phyloP scores from a whole-genome alignment of 352 stramenopile genomes.

The Discostella stelligera region DNA sequence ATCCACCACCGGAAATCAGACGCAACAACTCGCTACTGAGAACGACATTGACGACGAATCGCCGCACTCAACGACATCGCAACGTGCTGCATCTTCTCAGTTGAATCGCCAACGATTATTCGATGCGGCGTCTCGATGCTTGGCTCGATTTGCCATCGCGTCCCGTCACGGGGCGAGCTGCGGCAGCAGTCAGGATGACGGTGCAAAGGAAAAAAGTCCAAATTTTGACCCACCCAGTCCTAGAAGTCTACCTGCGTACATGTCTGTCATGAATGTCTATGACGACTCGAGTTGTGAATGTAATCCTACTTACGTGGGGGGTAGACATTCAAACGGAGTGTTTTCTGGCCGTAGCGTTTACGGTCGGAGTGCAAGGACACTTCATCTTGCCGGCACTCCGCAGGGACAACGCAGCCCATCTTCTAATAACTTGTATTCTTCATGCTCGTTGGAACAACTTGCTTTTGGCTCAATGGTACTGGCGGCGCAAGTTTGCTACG shows the following conservation, averaged over 20 bases:
- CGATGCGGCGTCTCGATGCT: conserved; percentile 42
- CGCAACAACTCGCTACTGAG: neutral
- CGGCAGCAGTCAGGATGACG: conserved; percentile 9
- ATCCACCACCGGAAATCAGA: neutral
- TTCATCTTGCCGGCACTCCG: conserved; percentile 23
- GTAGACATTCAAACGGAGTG: conserved; percentile 20
- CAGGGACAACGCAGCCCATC: conserved; percentile 1
- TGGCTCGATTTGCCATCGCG: conserved; percentile 48
- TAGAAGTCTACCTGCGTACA: conserved; percentile 43
- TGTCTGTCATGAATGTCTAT: conserved; percentile 53
- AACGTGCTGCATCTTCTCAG: conserved; percentile 37
- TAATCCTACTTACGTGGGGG: conserved; percentile 6
- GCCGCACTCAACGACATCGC: conserved; percentile 33
- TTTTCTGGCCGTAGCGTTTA: conserved; percentile 51
- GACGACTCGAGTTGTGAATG: conserved; percentile 21
- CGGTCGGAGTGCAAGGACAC: conserved; percentile 34
- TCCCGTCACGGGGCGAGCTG: conserved; percentile 17
- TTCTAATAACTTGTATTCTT: conserved; percentile 25
- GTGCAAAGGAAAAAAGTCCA: conserved; percentile 26
- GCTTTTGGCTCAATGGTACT: conserved; percentile 25
- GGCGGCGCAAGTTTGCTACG: conserved; percentile 32
- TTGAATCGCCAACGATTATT: conserved; percentile 38
- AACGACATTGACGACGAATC: conserved; percentile 24
- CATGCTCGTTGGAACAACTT: conserved; percentile 38
- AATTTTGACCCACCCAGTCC: conserved; percentile 50